Base-by-base conservation (phyloP, 805 yeast species). In the Zygosaccharomyces bailii region DNA sequence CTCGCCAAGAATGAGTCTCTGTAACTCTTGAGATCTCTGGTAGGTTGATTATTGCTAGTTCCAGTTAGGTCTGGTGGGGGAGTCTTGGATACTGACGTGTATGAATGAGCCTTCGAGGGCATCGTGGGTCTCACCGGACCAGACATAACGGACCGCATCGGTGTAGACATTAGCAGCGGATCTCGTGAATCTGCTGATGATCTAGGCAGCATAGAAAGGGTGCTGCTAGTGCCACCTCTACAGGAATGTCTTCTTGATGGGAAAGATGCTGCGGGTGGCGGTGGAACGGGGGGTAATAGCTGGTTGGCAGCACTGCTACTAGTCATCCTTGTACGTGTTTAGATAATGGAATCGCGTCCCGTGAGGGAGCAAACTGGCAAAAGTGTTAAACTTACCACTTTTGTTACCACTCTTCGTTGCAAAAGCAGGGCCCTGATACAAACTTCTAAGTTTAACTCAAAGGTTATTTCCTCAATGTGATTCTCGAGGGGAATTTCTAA, bases 1-100 rank as follows among this genome's bases (percentile, higher is more conserved):
- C 54, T 54, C 1, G 65, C 57, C 13, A 70, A 49, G 49, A 70
- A 70, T 37, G 58, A 61, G 48, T 70, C 73, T 45, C 74, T 59
- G 36, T 65, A 68, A 21, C 55, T 59, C 53, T 68, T 61, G 32
- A 55, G 51, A 51, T 65, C 54, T 14, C 29, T 36, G 7, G 17
- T 39, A 27, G 31, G 14, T n/a, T 39, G 35, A 30, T 4, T 39
- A 8, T 11, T 8, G 14, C 18, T 27, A 13, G 29, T 16, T 11
- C 35, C 19, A 21, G 14, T 8, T 3, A 33, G 7, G 9, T 33
- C 36, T 33, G 3, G 24, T 4, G 36, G 24, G 4, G 24, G 21
- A 4, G 21, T 18, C 5, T 39, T 30, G 20, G 42, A 20, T 25
- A 25, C 21, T 4, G 33, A 25, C n/a, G 40, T 37, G 25, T 29